Evolutionary conservation across 2,329 filamentous ascomycete species (phyloP), one percentile per base, ranked within the genome.

Genomic region (Raffaelea albimanens): DNA sequence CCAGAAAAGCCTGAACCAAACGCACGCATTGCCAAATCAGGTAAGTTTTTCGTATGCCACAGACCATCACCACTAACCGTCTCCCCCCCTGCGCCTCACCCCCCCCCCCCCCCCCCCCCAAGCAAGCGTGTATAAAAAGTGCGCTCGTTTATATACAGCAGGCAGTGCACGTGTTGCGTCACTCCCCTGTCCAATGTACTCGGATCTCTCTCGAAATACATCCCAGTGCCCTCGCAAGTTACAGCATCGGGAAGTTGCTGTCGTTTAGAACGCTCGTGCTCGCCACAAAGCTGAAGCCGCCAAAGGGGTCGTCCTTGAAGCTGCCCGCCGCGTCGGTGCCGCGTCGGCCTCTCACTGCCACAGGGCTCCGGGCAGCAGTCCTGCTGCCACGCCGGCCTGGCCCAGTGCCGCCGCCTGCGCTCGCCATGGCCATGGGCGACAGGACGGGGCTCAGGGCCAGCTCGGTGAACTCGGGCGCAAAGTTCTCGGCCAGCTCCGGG

Each of bases 401-500:
- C n/a, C n/a, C n/a, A n/a, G n/a, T n/a, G 2, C 45, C 41, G 10
- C 45, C 45, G 13, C 44, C 40, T 8, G 36, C 41, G 41, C 25
- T 13, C 13, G 7, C 25, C 25, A 34, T 21, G 16, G 22, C 36
- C 20, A 14, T 44, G 10, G 46, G 65, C 11, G 67, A 66, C 46
- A 82, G 61, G 2, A 85, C 73, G 5, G 89, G 88, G 61, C 86
- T 94, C 46, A 97, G 72, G 3, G 87, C 78, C 53, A 95, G 67
- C 47, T 85, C 82, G 0, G 91, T 98, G 63, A 98, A 98, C 61
- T 96, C 89, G n/a, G 74, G 72, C 0, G 86, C 79, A 66, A 98
- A 98, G 67, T 98, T 98, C 76, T 98, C 94, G 0, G 93, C 93
- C 41, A 96, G 73, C 63, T 94, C 90, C 0, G 93, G 93, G 59